Conservation (phyloP, 805 yeast genomes). For the Kuraishia borneana region DNA sequence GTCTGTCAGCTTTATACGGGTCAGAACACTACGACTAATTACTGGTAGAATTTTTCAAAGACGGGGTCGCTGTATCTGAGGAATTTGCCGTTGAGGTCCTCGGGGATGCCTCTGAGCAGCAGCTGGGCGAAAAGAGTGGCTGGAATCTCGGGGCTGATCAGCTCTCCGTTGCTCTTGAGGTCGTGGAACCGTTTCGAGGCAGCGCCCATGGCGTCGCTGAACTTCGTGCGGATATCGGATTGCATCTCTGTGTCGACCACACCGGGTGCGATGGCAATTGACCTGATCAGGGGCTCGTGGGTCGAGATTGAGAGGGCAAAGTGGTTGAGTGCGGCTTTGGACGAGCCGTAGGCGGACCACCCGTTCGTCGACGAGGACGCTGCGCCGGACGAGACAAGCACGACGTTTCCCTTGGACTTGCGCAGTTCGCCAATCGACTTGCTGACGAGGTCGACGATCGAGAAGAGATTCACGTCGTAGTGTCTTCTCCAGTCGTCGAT, state of each 20-base stretch:
- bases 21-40: too few relatives aligned
- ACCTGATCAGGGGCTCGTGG: slow-evolving; percentile 52
- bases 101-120: slow-evolving; percentile 47
- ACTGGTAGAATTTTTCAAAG: too few relatives aligned
- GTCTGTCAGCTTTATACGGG: too few relatives aligned
- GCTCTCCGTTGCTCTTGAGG: slow-evolving; percentile 42
- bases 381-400: slow-evolving; percentile 91
- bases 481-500: slow-evolving; percentile 47
- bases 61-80: slow-evolving; percentile 54
- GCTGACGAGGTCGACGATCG: slow-evolving; percentile 51
- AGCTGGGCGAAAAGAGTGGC: slow-evolving; percentile 60
- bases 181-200: slow-evolving; percentile 53
- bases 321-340: slow-evolving; percentile 81
- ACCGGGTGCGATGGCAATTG: slow-evolving; percentile 84
- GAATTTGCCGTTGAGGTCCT: slow-evolving; percentile 54
- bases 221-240: slow-evolving; percentile 55
- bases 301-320: slow-evolving; percentile 53
- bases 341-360: slow-evolving; percentile 88
- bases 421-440: slow-evolving; percentile 46
- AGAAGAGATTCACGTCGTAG: slow-evolving; percentile 71
- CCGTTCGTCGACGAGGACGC: slow-evolving; percentile 51
- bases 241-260: slow-evolving; percentile 93
- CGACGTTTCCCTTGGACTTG: slow-evolving; percentile 45
- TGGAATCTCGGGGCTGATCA: slow-evolving; percentile 63
- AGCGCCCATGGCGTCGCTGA: slow-evolving; percentile 50